Base-by-base conservation (phyloP, 2,329 filamentous ascomycete genomes). In the Metarhizium anisopliae region DNA sequence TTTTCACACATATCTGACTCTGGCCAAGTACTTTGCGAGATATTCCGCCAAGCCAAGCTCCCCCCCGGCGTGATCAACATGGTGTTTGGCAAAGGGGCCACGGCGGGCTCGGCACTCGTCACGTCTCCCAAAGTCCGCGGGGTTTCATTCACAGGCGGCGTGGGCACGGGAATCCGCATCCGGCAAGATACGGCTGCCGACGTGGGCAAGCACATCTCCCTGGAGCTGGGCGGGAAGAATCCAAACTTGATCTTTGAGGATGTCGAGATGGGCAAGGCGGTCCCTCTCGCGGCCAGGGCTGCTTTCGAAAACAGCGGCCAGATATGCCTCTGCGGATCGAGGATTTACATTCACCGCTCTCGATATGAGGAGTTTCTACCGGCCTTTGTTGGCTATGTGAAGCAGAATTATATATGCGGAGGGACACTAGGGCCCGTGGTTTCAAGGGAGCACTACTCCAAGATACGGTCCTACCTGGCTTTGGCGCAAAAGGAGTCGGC, bases 201-300 rank as follows among this genome's bases (percentile, higher is more conserved):
- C 68, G 88, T 88, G 78, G 70, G 88, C 62, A 89, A 88, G 80
- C 87, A 87, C 79, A 84, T 88, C 52, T 88, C 85, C 42, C 79
- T 89, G 51, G 85, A 89, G 74, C 82, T 88, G 42, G 85, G 86
- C 54, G 84, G 87, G 76, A 87, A 88, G 81, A 84, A 80, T 57
- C 85, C 85, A 63, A 87, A 87, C 77, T 87, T 88, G 57, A 80
- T 88, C 69, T 89, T 88, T 69, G 76, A 85, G 63, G 85, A 89
- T 66, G 85, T 85, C 61, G 82, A 88, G 66, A 84, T 88, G 58
- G 84, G 87, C 64, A 78, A 86, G 66, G 83, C 85, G 64, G 83
- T 89, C 68, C 81, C 80, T 53, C 88, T 43, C 11, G 40, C 40
- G 11, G 40, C 40, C 6, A 43, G 10, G n/a, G 40, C 40, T 6